phyloP scores from a whole-genome alignment of 495 filamentous ascomycete genomes.

The Penicillium cinerascens region DNA sequence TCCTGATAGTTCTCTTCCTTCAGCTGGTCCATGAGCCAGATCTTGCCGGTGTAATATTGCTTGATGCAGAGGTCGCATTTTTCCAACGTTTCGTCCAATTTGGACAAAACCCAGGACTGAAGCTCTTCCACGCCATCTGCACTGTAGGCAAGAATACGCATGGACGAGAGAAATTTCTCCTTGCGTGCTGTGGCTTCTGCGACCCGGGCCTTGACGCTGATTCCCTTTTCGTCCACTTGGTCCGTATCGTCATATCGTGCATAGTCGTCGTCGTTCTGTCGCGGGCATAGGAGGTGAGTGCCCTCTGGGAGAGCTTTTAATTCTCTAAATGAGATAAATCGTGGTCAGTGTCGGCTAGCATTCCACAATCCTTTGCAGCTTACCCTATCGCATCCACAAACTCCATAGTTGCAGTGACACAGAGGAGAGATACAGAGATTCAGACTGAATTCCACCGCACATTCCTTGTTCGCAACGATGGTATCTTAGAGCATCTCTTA shows the following conservation, averaged over 20 bases:
- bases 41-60: slow-evolving; percentile 72
- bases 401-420: slow-evolving; percentile 34
- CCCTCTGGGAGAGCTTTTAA: slow-evolving; percentile 43
- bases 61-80: slow-evolving; percentile 77
- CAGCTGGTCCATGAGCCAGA: slow-evolving; percentile 58
- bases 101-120: slow-evolving; percentile 55
- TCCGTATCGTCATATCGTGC: slow-evolving; percentile 51
- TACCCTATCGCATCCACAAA: slow-evolving; percentile 42
- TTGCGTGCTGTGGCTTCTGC: slow-evolving; percentile 51
- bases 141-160: slow-evolving; percentile 65
- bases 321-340: slow-evolving; percentile 25
- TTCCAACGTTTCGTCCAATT: slow-evolving; percentile 53
- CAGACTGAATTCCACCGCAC: slow-evolving; percentile 7
- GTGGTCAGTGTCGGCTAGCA: slow-evolving; percentile 8
- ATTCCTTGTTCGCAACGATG: slow-evolving; percentile 17
- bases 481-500: slow-evolving; percentile 8
- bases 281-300: slow-evolving; percentile 49
- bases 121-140: slow-evolving; percentile 57
- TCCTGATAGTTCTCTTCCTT: slow-evolving; percentile 57
- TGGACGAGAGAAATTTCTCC: slow-evolving; percentile 56
- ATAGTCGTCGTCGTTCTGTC: slow-evolving; percentile 45
- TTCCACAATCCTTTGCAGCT: slow-evolving; percentile 8
- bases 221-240: slow-evolving; percentile 31
- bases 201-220: slow-evolving; percentile 34
- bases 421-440: slow-evolving; percentile 2